phyloP scores from a whole-genome alignment of 495 filamentous ascomycete species.

The Neurospora intermedia region DNA sequence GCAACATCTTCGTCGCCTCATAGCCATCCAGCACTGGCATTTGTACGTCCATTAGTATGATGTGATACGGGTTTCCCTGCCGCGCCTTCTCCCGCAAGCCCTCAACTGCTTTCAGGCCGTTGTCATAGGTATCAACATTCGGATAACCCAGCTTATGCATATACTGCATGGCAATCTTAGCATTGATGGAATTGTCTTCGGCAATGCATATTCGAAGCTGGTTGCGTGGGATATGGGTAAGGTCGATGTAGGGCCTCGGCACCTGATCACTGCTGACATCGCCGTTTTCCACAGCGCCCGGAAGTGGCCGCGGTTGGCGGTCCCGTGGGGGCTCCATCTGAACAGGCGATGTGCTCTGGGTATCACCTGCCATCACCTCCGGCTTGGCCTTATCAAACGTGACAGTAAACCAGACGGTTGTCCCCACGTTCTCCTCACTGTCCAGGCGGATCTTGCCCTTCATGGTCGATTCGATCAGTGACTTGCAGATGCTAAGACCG shows the following conservation, averaged over 20 bases:
- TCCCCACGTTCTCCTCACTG: conserved; percentile 62
- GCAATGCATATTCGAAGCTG: conserved; percentile 79
- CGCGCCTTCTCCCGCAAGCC: conserved; percentile 60
- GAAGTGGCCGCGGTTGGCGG: conserved; percentile 40
- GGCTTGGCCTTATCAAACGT: conserved; percentile 65
- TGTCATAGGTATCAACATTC: conserved; percentile 69
- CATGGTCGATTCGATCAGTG: conserved; percentile 85
- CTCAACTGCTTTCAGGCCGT: conserved; percentile 77
- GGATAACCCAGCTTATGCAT: conserved; percentile 73
- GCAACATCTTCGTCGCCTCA: conserved; percentile 72
- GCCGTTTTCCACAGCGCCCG: not conserved
- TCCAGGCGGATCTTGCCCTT: conserved; percentile 74
- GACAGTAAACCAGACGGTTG: conserved; percentile 76
- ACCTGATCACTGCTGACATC: not conserved
- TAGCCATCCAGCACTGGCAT: conserved; percentile 95
- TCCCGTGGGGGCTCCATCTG: conserved; percentile 39
- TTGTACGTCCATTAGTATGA: conserved; percentile 91
- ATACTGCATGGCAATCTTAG: conserved; percentile 84
- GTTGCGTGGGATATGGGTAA: conserved; percentile 59
- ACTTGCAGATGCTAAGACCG: conserved; percentile 88
- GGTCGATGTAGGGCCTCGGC: conserved; percentile 45
- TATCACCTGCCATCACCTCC: conserved; percentile 40
- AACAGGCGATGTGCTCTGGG: conserved; percentile 23
- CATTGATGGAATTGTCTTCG: conserved; percentile 87
- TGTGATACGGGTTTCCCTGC: conserved; percentile 60